Conservation (phyloP, 495 filamentous ascomycete species). For the Penicillium alfredii region DNA sequence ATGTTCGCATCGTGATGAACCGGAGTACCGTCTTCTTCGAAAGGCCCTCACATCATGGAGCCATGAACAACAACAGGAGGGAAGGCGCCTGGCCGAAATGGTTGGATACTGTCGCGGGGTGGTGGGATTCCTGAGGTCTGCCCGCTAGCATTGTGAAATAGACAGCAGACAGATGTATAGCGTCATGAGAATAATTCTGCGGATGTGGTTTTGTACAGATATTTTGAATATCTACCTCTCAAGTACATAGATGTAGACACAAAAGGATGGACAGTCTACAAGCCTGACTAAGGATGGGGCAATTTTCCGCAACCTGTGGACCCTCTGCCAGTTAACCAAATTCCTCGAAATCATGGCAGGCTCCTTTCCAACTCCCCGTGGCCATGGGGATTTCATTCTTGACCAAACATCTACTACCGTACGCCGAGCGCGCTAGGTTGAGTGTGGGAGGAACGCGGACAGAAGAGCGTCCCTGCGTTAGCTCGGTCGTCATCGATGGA, state of each 20-base stretch:
- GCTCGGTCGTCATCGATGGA: constrained; percentile 62
- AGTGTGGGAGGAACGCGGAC: constrained; percentile 3
- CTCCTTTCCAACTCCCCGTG: too few species aligned
- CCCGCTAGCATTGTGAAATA: constrained; percentile 30
- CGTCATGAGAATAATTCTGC: too few species aligned
- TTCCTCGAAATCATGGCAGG: too few species aligned
- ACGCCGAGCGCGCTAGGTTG: constrained; percentile 46
- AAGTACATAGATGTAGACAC: too few species aligned
- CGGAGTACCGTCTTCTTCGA: constrained; percentile 36
- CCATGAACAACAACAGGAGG: constrained; percentile 59
- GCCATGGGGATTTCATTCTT: constrained; percentile 70
- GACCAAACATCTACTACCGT: constrained; percentile 51
- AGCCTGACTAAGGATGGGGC: not conserved
- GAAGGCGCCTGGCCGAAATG: constrained; percentile 61
- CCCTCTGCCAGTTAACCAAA: too few species aligned
- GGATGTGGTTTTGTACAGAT: too few species aligned
- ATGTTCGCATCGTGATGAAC: constrained; percentile 39
- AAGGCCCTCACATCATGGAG: constrained; percentile 58
- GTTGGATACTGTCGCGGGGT: constrained; percentile 86
- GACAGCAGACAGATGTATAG: too few species aligned
- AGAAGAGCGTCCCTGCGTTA: constrained; percentile 8
- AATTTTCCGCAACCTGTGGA: too few species aligned
- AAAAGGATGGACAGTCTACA: too few species aligned
- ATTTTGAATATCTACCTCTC: too few species aligned
- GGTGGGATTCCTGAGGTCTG: constrained; percentile 77